A percentile compares a stretch with the other conserved stretches of the same genome.
Evolutionary conservation across 148 eudicot species (phyloP).

Genomic region (Simmondsia chinensis): DNA sequence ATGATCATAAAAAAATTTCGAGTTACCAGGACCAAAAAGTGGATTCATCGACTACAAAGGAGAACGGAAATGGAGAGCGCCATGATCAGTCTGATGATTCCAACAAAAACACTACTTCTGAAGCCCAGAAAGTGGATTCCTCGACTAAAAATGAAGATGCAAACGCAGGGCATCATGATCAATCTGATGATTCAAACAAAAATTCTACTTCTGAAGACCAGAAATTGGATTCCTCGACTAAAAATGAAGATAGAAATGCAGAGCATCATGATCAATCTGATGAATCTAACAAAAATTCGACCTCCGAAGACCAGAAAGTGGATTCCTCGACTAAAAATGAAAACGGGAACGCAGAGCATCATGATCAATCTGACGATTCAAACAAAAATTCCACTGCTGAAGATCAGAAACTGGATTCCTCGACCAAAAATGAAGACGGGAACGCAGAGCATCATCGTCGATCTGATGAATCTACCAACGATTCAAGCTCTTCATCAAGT

Average conservation of each 20-base stretch:
- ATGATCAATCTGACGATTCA: conserved; percentile 18
- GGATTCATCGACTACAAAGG: conserved; percentile 6
- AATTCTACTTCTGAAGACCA: conserved; percentile 4
- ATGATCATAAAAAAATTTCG: conserved; percentile 7
- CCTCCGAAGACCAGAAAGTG: conserved; percentile 10
- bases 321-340: conserved; percentile 18
- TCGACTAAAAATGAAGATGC: conserved; percentile 1
- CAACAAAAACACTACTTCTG: conserved; percentile 3
- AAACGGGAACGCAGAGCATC: conserved; percentile 10
- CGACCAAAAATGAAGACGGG: conserved; percentile 16
- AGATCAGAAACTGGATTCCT: conserved; percentile 15
- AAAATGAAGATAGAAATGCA: conserved; percentile 9
- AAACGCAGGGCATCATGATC: conserved; percentile 11
- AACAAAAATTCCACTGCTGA: conserved; percentile 5
- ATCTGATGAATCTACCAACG: conserved; percentile 9
- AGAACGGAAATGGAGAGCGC: conserved; percentile 8
- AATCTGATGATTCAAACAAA: conserved; percentile 9
- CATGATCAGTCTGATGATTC: too few relatives aligned
- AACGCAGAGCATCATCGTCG: conserved; percentile 17
- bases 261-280: conserved; percentile 9
- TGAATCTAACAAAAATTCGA: conserved; percentile 8
- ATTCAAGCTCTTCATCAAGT: conserved; percentile 4
- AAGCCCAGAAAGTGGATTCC: conserved; percentile 12
- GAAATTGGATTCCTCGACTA: conserved; percentile 15
- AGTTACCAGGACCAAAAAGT: conserved; percentile 9